Evolutionary conservation across 306 rosid species (phyloP), one percentile per base, ranked within the genome.

Genomic region (Vachellia collinsii): DNA sequence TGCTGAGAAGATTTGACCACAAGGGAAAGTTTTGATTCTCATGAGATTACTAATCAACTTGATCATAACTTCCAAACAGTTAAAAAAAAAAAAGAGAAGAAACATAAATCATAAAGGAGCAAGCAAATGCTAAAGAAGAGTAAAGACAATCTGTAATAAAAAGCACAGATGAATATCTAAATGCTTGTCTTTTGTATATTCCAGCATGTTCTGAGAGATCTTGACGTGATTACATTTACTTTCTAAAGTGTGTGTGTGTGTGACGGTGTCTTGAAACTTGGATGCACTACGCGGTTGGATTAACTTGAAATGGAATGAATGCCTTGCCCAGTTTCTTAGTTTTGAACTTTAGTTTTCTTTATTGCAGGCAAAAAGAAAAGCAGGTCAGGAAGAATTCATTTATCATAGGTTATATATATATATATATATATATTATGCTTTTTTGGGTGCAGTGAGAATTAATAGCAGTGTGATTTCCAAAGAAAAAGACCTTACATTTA

Each of bases 21-120:
- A 48, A 80, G 80, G 86, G 88, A 79, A 92, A 65, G 46, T 80
- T 78, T 80, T 76, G 66, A 72, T 85, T 78, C 79, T 76, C 65
- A 68, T 67, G 48, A n/a, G 73, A 68, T 68, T 41, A 41, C 1
- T 68, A 68, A 20, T 41, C 6, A 68, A 68, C 23, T 62, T 75
- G 22, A 59, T 36, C 47, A 8, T 39, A 37, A 65, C 64, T 78
- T 82, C 83, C 81, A 62, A 78, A 62, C 75, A 53, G 66, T 74
- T 39, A 25, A 22, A 65, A 37, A 61, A 56, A 65, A 7, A 5
- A 54, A n/a, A 61, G n/a, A 64, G 72, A 51, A 17, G 6, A 51
- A 2, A 29, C 34, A 29, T 29, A 29, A 51, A 6, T 6, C 8
- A 16, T 6, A 51, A 51, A 51, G 59, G 17, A 51, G 23, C 23